Base-by-base conservation (phyloP, 306 rosid genomes). In the Boehmeria nivea region DNA sequence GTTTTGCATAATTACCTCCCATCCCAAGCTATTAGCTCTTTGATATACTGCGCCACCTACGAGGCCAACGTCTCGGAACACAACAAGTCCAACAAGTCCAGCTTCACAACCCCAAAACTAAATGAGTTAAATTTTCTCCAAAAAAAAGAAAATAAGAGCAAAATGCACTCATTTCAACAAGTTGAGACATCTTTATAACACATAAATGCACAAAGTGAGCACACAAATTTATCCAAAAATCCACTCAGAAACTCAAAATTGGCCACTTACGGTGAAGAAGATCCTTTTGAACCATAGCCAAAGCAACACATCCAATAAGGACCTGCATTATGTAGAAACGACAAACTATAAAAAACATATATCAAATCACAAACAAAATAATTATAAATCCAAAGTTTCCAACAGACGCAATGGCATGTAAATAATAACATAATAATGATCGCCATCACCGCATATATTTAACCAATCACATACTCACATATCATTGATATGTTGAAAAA, bases 221-320 rank as follows among this genome's bases (percentile, higher is more conserved):
- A 49, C 0, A 12, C n/a, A 49, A 44, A 2, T 11, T 3, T 28
- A 56, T 36, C 16, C 42, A 39, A 24, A 47, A 37, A 36, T 37
- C 12, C 20, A 40, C 10, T 1, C 6, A 11, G 43, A 7, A 17
- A 68, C 16, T 15, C 43, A 14, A 50, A 50, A 6, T 6, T 8
- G 27, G 63, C 18, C 17, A 60, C 87, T 82, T 80, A 87, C 98
- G 89, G 70, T 91, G 91, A 45, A 91, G 84, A 72, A 91, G 88
- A 80, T 75, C 91, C 36, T 80, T 69, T 39, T 87, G 81, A 43
- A 87, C 85, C 96, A 91, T 84, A 21, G 95, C 85, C 81, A 91
- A 47, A 50, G 94, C 98, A 76, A 87, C 95, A 50, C 79, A 91
- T 39, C 89, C 95, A 56, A 91, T 84, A 44, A 91, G 96, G 68